phyloP scores from a whole-genome alignment of 2,329 filamentous ascomycete genomes.

The Aspergillus sp. region DNA sequence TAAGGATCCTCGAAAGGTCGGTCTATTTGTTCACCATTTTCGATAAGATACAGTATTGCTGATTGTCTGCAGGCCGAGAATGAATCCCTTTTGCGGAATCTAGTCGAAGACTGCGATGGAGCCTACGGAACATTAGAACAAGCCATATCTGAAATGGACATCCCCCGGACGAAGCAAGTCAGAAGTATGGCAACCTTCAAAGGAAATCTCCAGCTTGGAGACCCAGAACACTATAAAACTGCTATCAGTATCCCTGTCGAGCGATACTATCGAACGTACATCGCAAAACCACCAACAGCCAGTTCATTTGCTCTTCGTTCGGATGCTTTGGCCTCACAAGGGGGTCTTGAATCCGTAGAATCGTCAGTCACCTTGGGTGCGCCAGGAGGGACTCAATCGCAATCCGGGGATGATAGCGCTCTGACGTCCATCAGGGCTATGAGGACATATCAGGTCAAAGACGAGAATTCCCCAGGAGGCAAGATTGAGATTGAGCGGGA shows the following conservation, averaged over 20 bases:
- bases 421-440: slow-evolving; percentile 66
- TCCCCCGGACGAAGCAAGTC: slow-evolving; percentile 66
- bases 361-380: slow-evolving; percentile 37
- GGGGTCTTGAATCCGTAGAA: slow-evolving; percentile 41
- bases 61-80: slow-evolving; percentile 52
- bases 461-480: slow-evolving; percentile 64
- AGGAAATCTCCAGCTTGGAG: slow-evolving; percentile 70
- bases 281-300: slow-evolving; percentile 64
- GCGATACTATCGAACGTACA: slow-evolving; percentile 78
- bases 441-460: slow-evolving; percentile 73
- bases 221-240: slow-evolving; percentile 62
- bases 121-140: slow-evolving; percentile 77
- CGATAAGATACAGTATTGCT: background rate
- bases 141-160: slow-evolving; percentile 70
- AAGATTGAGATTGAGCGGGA: slow-evolving; percentile 76
- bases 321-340: slow-evolving; percentile 40
- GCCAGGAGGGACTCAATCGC: slow-evolving; percentile 20
- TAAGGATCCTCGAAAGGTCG: slow-evolving; percentile 63
- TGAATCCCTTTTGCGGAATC: slow-evolving; percentile 56
- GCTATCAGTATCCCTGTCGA: slow-evolving; percentile 80
- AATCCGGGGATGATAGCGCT: slow-evolving; percentile 27
- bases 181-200: slow-evolving; percentile 71
- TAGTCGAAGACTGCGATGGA: slow-evolving; percentile 63
- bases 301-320: slow-evolving; percentile 61
- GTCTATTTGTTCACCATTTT: background rate